Percentiles rank a stretch among this genome's conserved stretches.
phyloP scores from a whole-genome alignment of 2,329 filamentous ascomycete species.

The Paraphoma sp. region DNA sequence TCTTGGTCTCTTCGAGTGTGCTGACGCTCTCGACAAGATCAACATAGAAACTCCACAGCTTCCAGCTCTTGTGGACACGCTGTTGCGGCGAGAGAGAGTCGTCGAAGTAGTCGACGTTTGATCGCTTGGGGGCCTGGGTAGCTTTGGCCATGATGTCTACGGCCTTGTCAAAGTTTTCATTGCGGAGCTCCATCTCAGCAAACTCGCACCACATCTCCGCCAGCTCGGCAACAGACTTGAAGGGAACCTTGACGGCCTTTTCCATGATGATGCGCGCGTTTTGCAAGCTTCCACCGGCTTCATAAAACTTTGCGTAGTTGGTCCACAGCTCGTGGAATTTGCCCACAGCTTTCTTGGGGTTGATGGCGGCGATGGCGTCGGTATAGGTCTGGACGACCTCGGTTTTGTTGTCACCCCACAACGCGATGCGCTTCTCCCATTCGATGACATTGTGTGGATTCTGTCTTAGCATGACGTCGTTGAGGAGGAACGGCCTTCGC shows the following conservation, averaged over 20 bases:
- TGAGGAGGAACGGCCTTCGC: conserved; percentile 90
- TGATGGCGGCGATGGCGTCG: conserved; percentile 88
- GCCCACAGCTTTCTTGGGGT: conserved; percentile 92
- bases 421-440: conserved; percentile 94
- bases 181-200: conserved; percentile 96
- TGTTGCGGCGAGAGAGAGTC: conserved; percentile 93
- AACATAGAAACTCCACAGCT: conserved; percentile 98
- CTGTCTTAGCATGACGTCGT: conserved; percentile 92
- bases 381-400: conserved; percentile 96
- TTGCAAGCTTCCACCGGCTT: conserved; percentile 80
- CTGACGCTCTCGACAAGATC: conserved; percentile 95
- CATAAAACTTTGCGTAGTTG: conserved; percentile 97
- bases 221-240: conserved; percentile 95
- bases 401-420: conserved; percentile 92
- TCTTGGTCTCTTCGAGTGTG: conserved; percentile 87
- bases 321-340: conserved; percentile 95
- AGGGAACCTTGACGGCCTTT: conserved; percentile 96
- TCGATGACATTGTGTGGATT: conserved; percentile 96
- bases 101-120: conserved; percentile 99
- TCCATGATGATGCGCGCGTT: conserved; percentile 94
- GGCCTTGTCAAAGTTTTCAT: conserved; percentile 94
- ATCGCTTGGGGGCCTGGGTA: conserved; percentile 93
- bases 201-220: conserved; percentile 99
- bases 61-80: conserved; percentile 98
- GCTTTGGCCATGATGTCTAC: conserved; percentile 97